A percentile compares a stretch with the other conserved stretches of the same genome.
phyloP scores from a whole-genome alignment of 2,329 filamentous ascomycete species.

The Aspergillus alliaceus region DNA sequence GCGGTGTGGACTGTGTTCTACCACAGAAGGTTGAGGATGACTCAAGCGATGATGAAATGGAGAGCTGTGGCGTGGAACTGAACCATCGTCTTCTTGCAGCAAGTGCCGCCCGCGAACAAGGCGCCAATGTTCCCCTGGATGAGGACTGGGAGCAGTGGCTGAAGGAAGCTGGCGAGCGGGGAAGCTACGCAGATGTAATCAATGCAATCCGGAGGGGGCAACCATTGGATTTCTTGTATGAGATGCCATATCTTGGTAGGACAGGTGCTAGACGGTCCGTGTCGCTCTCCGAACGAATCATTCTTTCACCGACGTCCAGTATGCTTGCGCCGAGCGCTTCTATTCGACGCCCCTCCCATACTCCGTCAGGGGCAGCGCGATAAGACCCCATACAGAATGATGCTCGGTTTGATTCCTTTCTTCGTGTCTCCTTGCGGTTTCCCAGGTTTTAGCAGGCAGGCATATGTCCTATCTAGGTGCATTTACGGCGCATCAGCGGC shows the following conservation, averaged over 20 bases:
- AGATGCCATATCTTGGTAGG: conserved; percentile 19
- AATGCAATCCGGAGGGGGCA: conserved; percentile 39
- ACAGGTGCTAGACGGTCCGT: conserved; percentile 17
- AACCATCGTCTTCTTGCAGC: conserved; percentile 55
- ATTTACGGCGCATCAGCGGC: conserved; percentile 26
- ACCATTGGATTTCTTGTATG: conserved; percentile 32
- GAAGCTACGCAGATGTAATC: conserved; percentile 43
- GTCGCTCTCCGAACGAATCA: conserved; percentile 22
- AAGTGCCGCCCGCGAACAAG: conserved; percentile 53
- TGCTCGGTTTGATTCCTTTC: conserved; percentile 2
- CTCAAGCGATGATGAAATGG: conserved; percentile 47
- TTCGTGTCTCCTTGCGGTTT: conserved; percentile 9
- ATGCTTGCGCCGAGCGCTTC: conserved; percentile 21
- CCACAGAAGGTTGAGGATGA: conserved; percentile 40
- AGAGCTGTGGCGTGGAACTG: conserved; percentile 52
- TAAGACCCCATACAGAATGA: conserved; percentile 13
- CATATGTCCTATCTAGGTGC: conserved; percentile 12
- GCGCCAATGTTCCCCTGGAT: conserved; percentile 45
- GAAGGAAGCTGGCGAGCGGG: conserved; percentile 56
- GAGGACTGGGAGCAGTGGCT: conserved; percentile 59
- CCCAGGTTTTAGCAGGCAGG: conserved; percentile 2
- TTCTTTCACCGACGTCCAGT: conserved; percentile 22
- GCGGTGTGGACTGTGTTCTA: conserved; percentile 21
- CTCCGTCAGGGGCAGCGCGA: conserved; percentile 27
- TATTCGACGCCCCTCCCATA: conserved; percentile 23